Evolutionary conservation across 1,284 basidiomycete genomes (phyloP).

Genomic region (Ganoderma lingzhi): DNA sequence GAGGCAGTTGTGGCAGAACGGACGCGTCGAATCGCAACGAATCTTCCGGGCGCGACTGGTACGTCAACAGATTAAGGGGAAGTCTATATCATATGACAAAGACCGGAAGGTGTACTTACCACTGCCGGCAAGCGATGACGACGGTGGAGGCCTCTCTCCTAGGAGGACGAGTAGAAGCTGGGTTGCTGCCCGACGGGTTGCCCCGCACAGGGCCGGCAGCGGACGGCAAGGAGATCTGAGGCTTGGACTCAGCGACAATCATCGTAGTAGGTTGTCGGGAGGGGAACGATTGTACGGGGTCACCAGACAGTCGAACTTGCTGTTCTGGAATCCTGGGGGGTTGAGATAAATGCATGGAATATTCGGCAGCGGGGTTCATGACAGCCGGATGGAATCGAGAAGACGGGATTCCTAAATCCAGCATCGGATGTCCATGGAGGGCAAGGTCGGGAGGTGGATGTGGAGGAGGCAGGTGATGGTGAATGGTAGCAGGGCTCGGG

Average conservation of each 20-base stretch:
- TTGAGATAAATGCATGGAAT: conserved; percentile 42
- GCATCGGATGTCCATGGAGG: conserved; percentile 39
- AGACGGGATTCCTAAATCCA: conserved; percentile 37
- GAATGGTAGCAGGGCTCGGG: conserved; percentile 38
- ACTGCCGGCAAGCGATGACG: conserved; percentile 59
- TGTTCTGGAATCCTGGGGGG: conserved; percentile 38
- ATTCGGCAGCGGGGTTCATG: conserved; percentile 38
- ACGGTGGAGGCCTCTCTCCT: conserved; percentile 69
- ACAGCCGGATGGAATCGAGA: conserved; percentile 36
- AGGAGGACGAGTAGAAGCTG: conserved; percentile 42
- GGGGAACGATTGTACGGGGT: conserved; percentile 33
- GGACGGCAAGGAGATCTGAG: conserved; percentile 34
- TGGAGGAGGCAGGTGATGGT: conserved; percentile 36
- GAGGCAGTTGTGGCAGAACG: conserved; percentile 80
- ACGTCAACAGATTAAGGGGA: conserved; percentile 44
- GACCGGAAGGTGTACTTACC: conserved; percentile 38
- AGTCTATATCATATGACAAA: conserved; percentile 16
- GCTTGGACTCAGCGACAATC: conserved; percentile 35
- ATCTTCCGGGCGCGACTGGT: conserved; percentile 80
- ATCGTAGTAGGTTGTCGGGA: conserved; percentile 36
- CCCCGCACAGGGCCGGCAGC: conserved; percentile 28
- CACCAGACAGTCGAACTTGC: conserved; percentile 37
- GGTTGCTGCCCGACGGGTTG: conserved; percentile 37
- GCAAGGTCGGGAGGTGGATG: conserved; percentile 34
- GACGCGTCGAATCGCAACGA: conserved; percentile 82